Percentiles rank a stretch among this genome's conserved stretches.
phyloP scores from a whole-genome alignment of 108 stramenopile species.

The Licmophora abbreviata region DNA sequence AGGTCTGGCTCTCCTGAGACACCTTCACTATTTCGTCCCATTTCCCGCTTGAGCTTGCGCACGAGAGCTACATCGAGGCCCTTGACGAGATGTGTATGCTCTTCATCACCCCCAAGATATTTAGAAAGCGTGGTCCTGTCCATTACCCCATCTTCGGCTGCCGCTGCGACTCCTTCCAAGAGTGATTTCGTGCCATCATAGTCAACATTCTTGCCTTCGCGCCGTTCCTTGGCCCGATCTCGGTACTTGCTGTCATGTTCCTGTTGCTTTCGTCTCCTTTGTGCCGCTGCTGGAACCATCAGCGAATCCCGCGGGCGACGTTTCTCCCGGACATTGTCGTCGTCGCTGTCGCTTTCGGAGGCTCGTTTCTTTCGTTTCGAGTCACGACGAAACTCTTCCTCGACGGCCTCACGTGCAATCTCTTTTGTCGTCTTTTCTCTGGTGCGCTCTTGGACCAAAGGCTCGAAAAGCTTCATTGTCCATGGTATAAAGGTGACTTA shows the following conservation, averaged over 20 bases:
- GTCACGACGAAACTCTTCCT: conserved; percentile 49
- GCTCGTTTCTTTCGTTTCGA: conserved; percentile 18
- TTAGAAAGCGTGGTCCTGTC: conserved; percentile 54
- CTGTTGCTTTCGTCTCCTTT: conserved; percentile 20
- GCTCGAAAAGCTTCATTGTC: conserved; percentile 72
- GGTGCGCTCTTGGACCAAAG: conserved; percentile 33
- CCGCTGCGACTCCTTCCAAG: conserved; percentile 1
- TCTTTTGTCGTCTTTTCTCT: conserved; percentile 43
- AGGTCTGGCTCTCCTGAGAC: neutral
- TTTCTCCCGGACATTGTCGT: conserved; percentile 9
- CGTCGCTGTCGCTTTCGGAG: conserved; percentile 20
- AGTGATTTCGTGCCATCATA: conserved; percentile 6
- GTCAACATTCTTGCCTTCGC: conserved; percentile 47
- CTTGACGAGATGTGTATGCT: conserved; percentile 85
- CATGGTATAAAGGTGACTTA: too few species aligned
- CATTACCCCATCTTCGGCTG: neutral
- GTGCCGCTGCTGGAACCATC: conserved; percentile 3
- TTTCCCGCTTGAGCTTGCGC: conserved; percentile 57
- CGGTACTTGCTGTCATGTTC: conserved; percentile 36
- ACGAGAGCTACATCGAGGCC: conserved; percentile 84
- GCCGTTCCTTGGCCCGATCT: conserved; percentile 79
- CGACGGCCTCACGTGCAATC: conserved; percentile 73
- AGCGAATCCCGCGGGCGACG: neutral
- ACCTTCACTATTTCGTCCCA: conserved; percentile 10
- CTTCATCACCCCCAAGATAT: conserved; percentile 80